These are phyloP conservation scores for Tricholoma bakamatsutake DNA, from an alignment of 768 basidiomycete genomes.

Conservation along the genomic window DNA sequence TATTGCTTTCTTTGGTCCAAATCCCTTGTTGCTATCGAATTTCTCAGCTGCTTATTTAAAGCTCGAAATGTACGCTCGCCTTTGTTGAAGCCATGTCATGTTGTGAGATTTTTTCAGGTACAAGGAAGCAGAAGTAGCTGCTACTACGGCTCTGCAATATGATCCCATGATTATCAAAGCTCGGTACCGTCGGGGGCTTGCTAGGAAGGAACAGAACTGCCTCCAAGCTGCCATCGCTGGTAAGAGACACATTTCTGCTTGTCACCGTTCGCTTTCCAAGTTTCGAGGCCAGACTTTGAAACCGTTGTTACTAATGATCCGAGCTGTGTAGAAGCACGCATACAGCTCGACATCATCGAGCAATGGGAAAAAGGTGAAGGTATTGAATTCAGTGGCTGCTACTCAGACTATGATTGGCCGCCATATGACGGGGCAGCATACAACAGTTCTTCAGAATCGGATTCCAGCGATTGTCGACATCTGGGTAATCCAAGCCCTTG, in stretches of 20 bases:
- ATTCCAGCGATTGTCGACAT: constrained; percentile 49
- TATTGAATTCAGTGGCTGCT: neutral
- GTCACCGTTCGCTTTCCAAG: neutral
- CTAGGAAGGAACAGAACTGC: constrained; percentile 22
- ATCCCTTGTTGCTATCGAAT: constrained; percentile 28
- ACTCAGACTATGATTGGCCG: constrained; percentile 10
- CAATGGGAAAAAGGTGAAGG: constrained; percentile 10
- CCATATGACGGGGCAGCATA: constrained; percentile 19
- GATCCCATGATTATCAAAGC: constrained; percentile 31
- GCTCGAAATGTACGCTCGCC: constrained; percentile 22
- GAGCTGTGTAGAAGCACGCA: constrained; percentile 10
- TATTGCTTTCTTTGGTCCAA: constrained; percentile 25
- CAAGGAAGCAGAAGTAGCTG: constrained; percentile 32
- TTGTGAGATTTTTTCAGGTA: constrained; percentile 21
- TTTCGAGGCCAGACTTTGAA: constrained; percentile 19
- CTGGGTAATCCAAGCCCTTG: constrained; percentile 42
- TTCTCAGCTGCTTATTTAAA: constrained; percentile 32
- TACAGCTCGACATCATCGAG: constrained; percentile 10
- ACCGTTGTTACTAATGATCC: constrained; percentile 21
- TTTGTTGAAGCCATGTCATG: neutral
- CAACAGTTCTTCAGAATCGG: constrained; percentile 33
- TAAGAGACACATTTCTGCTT: constrained; percentile 2
- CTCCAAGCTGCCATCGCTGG: constrained; percentile 24
- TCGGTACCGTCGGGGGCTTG: constrained; percentile 33
- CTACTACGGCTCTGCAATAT: constrained; percentile 28